Conservation (phyloP, 2,329 filamentous ascomycete genomes). For the Pestalotiopsis sp. region DNA sequence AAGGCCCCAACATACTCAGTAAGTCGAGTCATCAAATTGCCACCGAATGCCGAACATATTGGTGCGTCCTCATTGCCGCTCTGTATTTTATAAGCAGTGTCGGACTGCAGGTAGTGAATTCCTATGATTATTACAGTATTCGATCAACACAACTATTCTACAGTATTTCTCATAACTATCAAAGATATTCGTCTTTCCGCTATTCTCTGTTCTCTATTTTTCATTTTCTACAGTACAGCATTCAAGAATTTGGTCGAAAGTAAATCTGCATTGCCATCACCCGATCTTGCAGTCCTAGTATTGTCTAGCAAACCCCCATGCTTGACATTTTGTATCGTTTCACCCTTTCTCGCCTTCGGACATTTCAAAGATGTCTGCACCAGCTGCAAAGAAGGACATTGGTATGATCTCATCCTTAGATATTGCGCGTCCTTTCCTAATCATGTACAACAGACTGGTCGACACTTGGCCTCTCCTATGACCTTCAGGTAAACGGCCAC, state of each 20-base stretch:
- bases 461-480: conserved; percentile 10
- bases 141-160: background rate
- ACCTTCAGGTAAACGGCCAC: conserved; percentile 12
- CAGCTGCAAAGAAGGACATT: conserved; percentile 10
- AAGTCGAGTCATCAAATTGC: background rate
- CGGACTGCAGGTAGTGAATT: background rate
- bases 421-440: background rate
- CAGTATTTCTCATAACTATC: too few species aligned
- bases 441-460: conserved; percentile 6
- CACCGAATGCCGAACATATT: background rate
- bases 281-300: background rate
- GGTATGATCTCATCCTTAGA: background rate
- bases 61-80: background rate
- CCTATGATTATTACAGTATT: background rate
- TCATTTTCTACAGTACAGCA: background rate
- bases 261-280: background rate
- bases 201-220: background rate
- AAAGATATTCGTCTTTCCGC: background rate
- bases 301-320: background rate
- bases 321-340: background rate
- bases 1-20: background rate
- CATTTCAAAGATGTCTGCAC: conserved; percentile 5
- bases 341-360: background rate
- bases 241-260: background rate
- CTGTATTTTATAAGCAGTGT: background rate